Evolutionary conservation across 306 rosid genomes (phyloP).

Genomic region (Sindora glabra): DNA sequence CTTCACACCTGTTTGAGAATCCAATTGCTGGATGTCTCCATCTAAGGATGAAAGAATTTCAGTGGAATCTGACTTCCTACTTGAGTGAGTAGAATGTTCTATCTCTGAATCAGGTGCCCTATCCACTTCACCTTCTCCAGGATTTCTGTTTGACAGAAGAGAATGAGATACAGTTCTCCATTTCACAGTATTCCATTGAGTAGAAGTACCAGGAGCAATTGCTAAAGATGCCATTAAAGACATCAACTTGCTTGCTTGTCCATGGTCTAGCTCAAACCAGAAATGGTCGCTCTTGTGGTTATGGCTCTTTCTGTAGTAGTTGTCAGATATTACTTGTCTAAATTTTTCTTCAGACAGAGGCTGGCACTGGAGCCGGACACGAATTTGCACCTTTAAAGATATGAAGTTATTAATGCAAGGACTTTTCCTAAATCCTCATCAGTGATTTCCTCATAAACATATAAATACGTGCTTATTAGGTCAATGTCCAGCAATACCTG

Average conservation of each 20-base stretch:
- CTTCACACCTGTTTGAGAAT: constrained; percentile 11
- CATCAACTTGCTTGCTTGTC: constrained; percentile 48
- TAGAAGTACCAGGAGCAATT: constrained; percentile 27
- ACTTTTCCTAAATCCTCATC: not conserved
- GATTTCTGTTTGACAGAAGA: constrained; percentile 18
- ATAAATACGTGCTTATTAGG: not conserved
- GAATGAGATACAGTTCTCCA: constrained; percentile 15
- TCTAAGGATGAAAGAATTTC: constrained; percentile 26
- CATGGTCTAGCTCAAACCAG: constrained; percentile 82
- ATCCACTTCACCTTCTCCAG: constrained; percentile 21
- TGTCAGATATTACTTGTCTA: constrained; percentile 40
- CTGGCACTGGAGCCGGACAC: constrained; percentile 45
- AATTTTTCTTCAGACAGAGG: constrained; percentile 65
- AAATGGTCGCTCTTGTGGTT: too few species aligned
- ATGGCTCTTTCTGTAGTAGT: constrained; percentile 39
- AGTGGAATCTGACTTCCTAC: constrained; percentile 19
- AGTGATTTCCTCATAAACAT: not conserved
- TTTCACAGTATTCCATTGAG: constrained; percentile 15
- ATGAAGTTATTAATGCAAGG: not conserved
- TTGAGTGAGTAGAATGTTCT: not conserved
- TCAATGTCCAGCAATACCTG: constrained; percentile 44
- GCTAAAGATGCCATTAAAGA: constrained; percentile 36
- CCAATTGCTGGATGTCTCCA: constrained; percentile 28
- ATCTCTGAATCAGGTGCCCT: constrained; percentile 6
- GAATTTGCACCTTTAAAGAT: constrained; percentile 45